phyloP scores from a whole-genome alignment of 371 early-diverging fungal genomes.

The Apophysomyces ossiformis region DNA sequence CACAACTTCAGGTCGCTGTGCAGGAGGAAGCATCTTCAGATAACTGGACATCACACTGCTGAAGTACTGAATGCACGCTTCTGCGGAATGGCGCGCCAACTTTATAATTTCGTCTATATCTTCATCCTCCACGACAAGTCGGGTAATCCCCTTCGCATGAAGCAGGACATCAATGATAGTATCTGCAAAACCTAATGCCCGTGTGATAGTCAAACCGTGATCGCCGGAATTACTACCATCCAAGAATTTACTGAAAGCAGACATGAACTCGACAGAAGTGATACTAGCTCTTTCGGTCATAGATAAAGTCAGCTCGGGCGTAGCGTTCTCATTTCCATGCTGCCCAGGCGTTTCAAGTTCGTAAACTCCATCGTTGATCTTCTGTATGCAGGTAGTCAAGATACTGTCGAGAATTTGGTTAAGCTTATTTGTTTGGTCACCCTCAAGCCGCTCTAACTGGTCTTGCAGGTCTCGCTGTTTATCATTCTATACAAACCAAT shows the following conservation, averaged over 20 bases:
- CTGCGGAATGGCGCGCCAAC: conserved; percentile 72
- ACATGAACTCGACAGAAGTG: conserved; percentile 80
- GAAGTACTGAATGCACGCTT: conserved; percentile 77
- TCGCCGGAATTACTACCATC: conserved; percentile 77
- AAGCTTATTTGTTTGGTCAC: conserved; percentile 74
- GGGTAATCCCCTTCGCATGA: conserved; percentile 90
- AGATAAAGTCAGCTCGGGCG: conserved; percentile 89
- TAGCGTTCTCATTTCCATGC: conserved; percentile 86
- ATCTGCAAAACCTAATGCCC: conserved; percentile 84
- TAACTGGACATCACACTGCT: conserved; percentile 82
- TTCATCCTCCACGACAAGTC: conserved; percentile 83
- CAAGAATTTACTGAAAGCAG: conserved; percentile 74
- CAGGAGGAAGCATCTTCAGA: conserved; percentile 70
- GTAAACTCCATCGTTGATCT: conserved; percentile 87
- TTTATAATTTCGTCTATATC: conserved; percentile 75
- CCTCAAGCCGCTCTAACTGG: conserved; percentile 64
- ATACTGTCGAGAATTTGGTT: conserved; percentile 90
- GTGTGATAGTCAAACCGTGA: conserved; percentile 86
- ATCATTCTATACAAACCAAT: conserved; percentile 28
- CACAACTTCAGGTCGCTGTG: conserved; percentile 75
- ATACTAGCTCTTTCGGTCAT: conserved; percentile 88
- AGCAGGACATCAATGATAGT: conserved; percentile 80
- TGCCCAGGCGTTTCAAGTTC: conserved; percentile 81
- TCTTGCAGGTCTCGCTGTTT: conserved; percentile 68
- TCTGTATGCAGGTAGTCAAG: conserved; percentile 83